Conservation (phyloP, 441 rosid genomes). For the Adansonia madagascariensis region DNA sequence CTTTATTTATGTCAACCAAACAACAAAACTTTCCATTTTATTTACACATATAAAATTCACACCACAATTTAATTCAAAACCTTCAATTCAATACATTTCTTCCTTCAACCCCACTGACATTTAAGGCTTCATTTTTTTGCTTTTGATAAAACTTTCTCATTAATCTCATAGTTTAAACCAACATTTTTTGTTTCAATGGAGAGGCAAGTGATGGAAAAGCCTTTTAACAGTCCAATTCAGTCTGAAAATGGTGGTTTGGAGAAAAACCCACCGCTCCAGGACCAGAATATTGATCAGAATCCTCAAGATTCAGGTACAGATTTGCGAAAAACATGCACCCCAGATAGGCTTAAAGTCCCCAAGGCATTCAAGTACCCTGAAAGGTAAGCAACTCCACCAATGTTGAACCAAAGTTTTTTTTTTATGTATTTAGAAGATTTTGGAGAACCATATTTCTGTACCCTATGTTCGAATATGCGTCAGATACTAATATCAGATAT, state of each 20-base stretch:
- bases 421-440: not conserved
- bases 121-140: not conserved
- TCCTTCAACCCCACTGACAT: not conserved
- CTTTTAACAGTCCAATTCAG: constrained; percentile 27
- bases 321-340: constrained; percentile 52
- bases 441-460: too few species aligned
- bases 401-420: not conserved
- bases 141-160: not conserved
- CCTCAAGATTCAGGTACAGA: constrained; percentile 41
- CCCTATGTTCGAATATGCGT: too few species aligned
- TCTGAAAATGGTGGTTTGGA: constrained; percentile 30
- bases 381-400: constrained; percentile 41
- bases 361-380: constrained; percentile 76
- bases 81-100: not conserved
- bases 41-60: constrained; percentile 11
- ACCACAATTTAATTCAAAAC: not conserved
- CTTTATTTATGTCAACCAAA: not conserved
- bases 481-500: too few species aligned
- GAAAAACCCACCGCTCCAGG: constrained; percentile 30
- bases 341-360: constrained; percentile 71
- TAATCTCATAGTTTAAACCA: constrained; percentile 14
- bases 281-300: constrained; percentile 30
- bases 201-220: constrained; percentile 42
- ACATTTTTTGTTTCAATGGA: constrained; percentile 39
- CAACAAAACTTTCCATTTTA: not conserved